Conservation (phyloP, 192 early-diverging fungal genomes). For the Rhizophagus sp. region DNA sequence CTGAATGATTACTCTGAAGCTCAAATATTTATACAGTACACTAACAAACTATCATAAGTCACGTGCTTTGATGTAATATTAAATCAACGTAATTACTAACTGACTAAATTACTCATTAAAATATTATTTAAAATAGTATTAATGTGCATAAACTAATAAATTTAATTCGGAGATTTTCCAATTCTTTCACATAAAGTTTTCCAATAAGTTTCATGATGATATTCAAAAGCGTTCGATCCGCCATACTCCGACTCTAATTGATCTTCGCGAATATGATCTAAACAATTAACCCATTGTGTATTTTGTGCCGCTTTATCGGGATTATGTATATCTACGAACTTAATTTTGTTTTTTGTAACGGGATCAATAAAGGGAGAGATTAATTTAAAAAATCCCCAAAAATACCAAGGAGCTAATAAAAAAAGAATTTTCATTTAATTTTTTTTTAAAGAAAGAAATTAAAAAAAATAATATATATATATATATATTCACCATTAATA, state of each 20-base stretch:
- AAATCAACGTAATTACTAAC: too few species aligned
- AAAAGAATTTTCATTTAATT: too few species aligned
- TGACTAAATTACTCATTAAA: too few species aligned
- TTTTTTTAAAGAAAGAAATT: background rate
- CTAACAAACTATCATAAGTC: too few species aligned
- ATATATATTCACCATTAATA: constrained; percentile 54
- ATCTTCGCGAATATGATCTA: constrained; percentile 50
- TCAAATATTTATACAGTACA: too few species aligned
- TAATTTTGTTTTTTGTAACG: constrained; percentile 83
- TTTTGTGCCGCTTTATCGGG: background rate
- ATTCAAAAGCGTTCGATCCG: constrained; percentile 71
- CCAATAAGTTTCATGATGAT: constrained; percentile 74
- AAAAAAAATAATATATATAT: background rate
- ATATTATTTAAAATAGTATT: too few species aligned
- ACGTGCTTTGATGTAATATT: too few species aligned
- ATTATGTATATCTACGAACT: constrained; percentile 73
- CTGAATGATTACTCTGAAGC: too few species aligned
- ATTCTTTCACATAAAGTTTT: constrained; percentile 24
- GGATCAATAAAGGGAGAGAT: constrained; percentile 92
- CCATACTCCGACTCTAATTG: constrained; percentile 74
- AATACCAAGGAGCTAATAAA: constrained; percentile 75
- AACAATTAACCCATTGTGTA: constrained; percentile 51
- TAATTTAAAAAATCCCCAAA: constrained; percentile 79
- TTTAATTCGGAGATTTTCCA: background rate
- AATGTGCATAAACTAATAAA: too few species aligned